phyloP scores from a whole-genome alignment of 2,329 filamentous ascomycete genomes.

The Fusarium nygamai region DNA sequence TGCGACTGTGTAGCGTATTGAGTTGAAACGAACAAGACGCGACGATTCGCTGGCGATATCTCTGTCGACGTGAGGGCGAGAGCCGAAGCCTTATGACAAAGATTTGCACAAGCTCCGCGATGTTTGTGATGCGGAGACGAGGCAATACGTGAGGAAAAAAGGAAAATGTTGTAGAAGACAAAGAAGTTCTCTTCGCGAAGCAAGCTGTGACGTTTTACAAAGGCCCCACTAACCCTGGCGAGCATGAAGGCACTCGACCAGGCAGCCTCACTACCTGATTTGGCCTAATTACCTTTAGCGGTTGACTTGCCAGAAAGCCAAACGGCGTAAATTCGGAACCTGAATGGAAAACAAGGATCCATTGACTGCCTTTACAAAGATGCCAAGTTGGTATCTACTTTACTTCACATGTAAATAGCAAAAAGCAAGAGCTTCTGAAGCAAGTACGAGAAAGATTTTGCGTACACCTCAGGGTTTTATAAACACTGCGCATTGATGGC shows the following conservation, averaged over 20 bases:
- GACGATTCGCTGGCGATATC: conserved; percentile 2
- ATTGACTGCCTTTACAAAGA: background rate
- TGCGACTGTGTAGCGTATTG: background rate
- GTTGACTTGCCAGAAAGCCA: background rate
- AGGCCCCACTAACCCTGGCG: conserved; percentile 35
- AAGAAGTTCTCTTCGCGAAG: conserved; percentile 30
- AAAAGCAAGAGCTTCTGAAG: background rate
- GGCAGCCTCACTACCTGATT: conserved; percentile 25
- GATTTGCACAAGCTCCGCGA: background rate
- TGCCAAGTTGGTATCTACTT: background rate
- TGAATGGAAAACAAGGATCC: background rate
- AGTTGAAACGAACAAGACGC: conserved; percentile 1
- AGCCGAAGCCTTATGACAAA: background rate
- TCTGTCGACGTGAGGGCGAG: background rate
- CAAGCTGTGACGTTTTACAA: conserved; percentile 39
- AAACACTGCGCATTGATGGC: background rate
- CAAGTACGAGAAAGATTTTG: background rate
- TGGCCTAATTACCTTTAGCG: conserved; percentile 18
- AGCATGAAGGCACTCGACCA: conserved; percentile 27
- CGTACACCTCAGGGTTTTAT: background rate
- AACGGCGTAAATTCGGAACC: conserved; percentile 3
- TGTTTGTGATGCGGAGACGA: conserved; percentile 2
- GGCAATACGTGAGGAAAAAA: background rate
- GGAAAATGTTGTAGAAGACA: conserved; percentile 16
- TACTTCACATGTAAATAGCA: background rate